These are phyloP conservation scores for Noccaea caerulescens DNA, from an alignment of 345 rosid species.

Conservation along the genomic window DNA sequence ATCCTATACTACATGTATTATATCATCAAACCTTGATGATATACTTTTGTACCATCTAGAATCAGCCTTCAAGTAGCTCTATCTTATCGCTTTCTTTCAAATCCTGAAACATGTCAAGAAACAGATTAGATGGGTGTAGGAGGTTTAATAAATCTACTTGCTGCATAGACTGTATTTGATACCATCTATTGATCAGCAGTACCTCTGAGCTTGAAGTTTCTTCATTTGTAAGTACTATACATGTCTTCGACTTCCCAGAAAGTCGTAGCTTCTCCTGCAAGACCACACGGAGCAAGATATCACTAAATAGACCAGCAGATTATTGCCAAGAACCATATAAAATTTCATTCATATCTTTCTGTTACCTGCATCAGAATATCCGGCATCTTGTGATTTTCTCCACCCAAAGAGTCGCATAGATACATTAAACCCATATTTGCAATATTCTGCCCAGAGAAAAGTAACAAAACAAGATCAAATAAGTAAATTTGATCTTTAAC, in stretches of 20 bases:
- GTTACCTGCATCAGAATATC: conserved; percentile 52
- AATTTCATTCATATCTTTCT: conserved; percentile 14
- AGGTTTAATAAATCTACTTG: background rate
- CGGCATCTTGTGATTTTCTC: conserved; percentile 45
- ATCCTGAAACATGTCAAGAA: conserved; percentile 35
- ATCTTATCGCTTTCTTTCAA: conserved; percentile 33
- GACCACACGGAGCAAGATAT: conserved; percentile 27
- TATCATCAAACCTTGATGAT: conserved; percentile 29
- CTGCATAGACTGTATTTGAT: conserved; percentile 17
- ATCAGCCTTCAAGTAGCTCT: conserved; percentile 32
- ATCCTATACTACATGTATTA: conserved; percentile 19
- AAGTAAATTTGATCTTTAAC: conserved; percentile 12
- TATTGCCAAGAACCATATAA: background rate
- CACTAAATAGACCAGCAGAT: conserved; percentile 3
- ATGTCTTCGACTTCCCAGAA: conserved; percentile 55
- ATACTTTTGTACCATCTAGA: conserved; percentile 6
- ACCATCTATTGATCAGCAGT: conserved; percentile 11
- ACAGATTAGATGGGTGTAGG: background rate
- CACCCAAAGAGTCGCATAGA: conserved; percentile 53
- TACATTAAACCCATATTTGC: conserved; percentile 52
- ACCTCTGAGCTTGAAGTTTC: conserved; percentile 59
- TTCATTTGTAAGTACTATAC: conserved; percentile 48
- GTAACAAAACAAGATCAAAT: conserved; percentile 5
- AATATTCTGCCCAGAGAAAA: conserved; percentile 45
- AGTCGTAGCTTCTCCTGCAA: conserved; percentile 72